Base-by-base conservation (phyloP, 1,284 basidiomycete genomes). In the Apiotrichum porosum region DNA sequence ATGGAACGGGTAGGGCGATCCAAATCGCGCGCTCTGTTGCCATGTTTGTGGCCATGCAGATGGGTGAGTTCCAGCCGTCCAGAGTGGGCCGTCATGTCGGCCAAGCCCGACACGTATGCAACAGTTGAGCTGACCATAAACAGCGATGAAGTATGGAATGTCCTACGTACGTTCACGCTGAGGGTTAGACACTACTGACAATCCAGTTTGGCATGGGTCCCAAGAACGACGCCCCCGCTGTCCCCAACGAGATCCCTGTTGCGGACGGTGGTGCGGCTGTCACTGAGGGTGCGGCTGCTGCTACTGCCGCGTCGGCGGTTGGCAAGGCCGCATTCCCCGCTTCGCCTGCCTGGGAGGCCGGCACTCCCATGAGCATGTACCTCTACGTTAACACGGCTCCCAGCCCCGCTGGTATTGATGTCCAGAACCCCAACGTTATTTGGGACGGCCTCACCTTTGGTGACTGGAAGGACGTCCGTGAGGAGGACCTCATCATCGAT, bases 391-490 rank as follows among this genome's bases (percentile, higher is more conserved):
- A 73, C 76, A 80, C 33, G 68, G 32, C 21, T 19, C 22, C 31
- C 3, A n/a, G 18, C 14, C 47, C 63, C 30, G 49, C 51, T 10
- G 31, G 57, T 35, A 83, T 87, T 69, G 78, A 80, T 14, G 72
- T 58, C 12, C 19, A 21, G 14, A 34, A 17, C 15, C 61, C 69
- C 10, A 32, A 59, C 10, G 68, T 61, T 68, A 53, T 51, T 10
- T 95, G 90, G 88, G 76, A 84, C 36, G 85, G 86, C 58, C 80
- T 97, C 42, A 85, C 83, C 0, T 91, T 84, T 61, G 88, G 88
- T 31, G 80, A 89, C 60, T 92, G 83, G 80, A 80, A 79, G 35
- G 85, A 90, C 45, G 71, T 79, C 26, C 76, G 85, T 41, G 78
- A 77, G 6, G 80, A 79, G 48, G 79, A 87, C 42, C 80, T 84